phyloP scores from a whole-genome alignment of 805 yeast genomes.

The Sugiyamaella floridensis region DNA sequence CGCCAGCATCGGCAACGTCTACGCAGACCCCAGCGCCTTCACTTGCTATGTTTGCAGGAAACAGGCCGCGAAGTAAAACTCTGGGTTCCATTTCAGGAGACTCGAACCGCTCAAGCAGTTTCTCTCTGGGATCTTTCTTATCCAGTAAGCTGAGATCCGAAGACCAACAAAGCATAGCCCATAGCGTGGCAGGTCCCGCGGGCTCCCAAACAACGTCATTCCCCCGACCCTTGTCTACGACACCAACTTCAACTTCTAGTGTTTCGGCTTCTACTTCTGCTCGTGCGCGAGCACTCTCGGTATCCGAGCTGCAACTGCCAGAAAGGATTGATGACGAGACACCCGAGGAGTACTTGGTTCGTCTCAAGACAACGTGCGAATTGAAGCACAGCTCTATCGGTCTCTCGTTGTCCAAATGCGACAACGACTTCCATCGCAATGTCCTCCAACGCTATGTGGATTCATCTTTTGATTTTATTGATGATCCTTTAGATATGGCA shows the following conservation, averaged over 20 bases:
- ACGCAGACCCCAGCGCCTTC: neutral
- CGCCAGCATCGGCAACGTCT: neutral
- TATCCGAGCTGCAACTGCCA: slow-evolving; percentile 9
- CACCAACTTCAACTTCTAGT: neutral
- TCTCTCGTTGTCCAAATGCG: slow-evolving; percentile 29
- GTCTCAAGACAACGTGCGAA: slow-evolving; percentile 21
- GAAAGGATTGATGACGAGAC: slow-evolving; percentile 25
- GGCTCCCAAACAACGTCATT: neutral
- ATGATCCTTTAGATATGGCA: slow-evolving; percentile 59
- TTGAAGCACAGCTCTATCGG: slow-evolving; percentile 19
- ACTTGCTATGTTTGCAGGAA: neutral
- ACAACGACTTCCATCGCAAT: slow-evolving; percentile 24
- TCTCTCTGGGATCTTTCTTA: slow-evolving; percentile 14
- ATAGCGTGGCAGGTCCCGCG: neutral
- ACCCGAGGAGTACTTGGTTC: slow-evolving; percentile 29
- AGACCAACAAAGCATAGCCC: neutral
- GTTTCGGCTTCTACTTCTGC: neutral
- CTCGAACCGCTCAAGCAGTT: slow-evolving; percentile 1
- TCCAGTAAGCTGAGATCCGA: slow-evolving; percentile 9
- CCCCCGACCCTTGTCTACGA: neutral
- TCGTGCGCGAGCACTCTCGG: neutral
- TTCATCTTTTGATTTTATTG: slow-evolving; percentile 41
- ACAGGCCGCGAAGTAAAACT: slow-evolving; percentile 17
- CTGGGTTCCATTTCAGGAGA: slow-evolving; percentile 15
- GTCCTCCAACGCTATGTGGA: slow-evolving; percentile 27